Base-by-base conservation (phyloP, 2,329 filamentous ascomycete species). In the Venturia carpophila region DNA sequence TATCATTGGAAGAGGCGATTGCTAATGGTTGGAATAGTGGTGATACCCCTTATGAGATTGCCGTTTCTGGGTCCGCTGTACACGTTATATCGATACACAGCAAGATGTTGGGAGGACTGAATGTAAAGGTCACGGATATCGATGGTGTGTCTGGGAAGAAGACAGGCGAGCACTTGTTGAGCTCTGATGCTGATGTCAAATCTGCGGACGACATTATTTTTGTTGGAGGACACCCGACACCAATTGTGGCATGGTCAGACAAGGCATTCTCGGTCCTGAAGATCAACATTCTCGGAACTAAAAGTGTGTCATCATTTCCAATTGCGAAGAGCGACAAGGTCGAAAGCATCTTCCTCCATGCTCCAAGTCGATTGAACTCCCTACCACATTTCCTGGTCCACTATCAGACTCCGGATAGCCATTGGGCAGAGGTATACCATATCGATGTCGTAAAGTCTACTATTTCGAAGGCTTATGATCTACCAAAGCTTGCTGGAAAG, bases 381-480 rank as follows among this genome's bases (percentile, higher is more conserved):
- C 81, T 86, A 58, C 82, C 91, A 45, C 91, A 96, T 77, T 95
- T 97, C 78, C 79, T 97, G 41, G 89, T 96, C 5, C 90, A 96
- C 70, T 91, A 86, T 70, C 82, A 87, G 70, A 90, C 90, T 0
- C 80, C 80, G 43, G 79, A 79, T 2, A 86, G 86, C 21, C 90
- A 92, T 72, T 91, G 89, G 79, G 93, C 89, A 3, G 89, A 95
- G 67, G 88, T 97, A 39, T 97, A 88, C 72, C 91, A 96, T 71
- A 83, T 95, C 66, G 84, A 96, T 69, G 75, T 90, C 63, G 87
- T 87, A 76, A 87, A 81, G 66, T 84, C 82, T 64, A 83, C 82
- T 21, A 82, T 93, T 37, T 83, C 81, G n/a, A 91, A 90, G 74
- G 88, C 88, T 0, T 96, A 96, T 73, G 85, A 88, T 37, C 80